Evolutionary conservation across 2,329 filamentous ascomycete species (phyloP).

Genomic region (Aspergillus fumigatus): DNA sequence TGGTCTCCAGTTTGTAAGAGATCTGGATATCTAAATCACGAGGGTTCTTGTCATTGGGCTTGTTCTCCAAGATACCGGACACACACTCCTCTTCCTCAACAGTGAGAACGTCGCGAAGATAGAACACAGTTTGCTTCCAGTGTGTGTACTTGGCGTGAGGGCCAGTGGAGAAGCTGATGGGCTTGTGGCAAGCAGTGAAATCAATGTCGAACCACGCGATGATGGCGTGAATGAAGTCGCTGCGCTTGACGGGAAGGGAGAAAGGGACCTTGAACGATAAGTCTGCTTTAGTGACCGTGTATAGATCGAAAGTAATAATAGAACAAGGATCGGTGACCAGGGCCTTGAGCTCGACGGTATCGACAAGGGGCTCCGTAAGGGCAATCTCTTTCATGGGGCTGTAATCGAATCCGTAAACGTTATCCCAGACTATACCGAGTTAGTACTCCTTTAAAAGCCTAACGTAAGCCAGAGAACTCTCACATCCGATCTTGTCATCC

Average conservation of each 20-base stretch:
- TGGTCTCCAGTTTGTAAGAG: slow-evolving; percentile 72
- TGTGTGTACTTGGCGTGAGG: slow-evolving; percentile 99
- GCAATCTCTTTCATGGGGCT: slow-evolving; percentile 88
- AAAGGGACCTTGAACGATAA: slow-evolving; percentile 80
- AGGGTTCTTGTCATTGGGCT: slow-evolving; percentile 89
- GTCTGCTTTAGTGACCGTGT: slow-evolving; percentile 79
- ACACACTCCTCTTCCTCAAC: slow-evolving; percentile 83
- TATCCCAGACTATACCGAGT: slow-evolving; percentile 80
- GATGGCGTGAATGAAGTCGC: slow-evolving; percentile 92
- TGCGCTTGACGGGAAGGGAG: slow-evolving; percentile 69
- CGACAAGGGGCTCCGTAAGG: slow-evolving; percentile 91
- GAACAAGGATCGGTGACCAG: slow-evolving; percentile 86
- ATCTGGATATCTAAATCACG: slow-evolving; percentile 91
- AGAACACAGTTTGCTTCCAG: slow-evolving; percentile 99
- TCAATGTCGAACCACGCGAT: slow-evolving; percentile 99
- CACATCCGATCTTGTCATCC: slow-evolving; percentile 99
- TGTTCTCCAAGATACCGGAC: slow-evolving; percentile 68
- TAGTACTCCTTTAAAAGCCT: slow-evolving; percentile 11
- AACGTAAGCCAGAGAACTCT: slow-evolving; percentile 38
- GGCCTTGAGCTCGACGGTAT: slow-evolving; percentile 96
- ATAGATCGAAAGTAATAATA: slow-evolving; percentile 85
- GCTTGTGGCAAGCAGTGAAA: slow-evolving; percentile 97
- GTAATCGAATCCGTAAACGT: slow-evolving; percentile 98
- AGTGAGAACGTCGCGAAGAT: slow-evolving; percentile 87
- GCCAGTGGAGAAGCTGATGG: slow-evolving; percentile 91